phyloP scores from a whole-genome alignment of 148 eudicot genomes.

The Fagopyrum homotropicum region DNA sequence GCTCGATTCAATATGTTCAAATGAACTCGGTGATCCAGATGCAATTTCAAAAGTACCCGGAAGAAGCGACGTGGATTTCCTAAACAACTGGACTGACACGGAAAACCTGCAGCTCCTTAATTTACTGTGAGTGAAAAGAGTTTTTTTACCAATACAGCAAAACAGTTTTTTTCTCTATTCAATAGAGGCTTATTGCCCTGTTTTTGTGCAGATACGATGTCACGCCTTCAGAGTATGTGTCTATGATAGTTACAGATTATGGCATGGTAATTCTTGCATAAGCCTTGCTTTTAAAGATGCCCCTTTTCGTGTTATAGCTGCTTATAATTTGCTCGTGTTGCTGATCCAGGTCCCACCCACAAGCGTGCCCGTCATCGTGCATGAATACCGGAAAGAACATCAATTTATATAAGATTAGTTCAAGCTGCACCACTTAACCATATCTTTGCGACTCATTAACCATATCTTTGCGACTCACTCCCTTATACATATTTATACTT shows the following conservation, averaged over 20 bases:
- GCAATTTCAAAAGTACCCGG: conserved; percentile 67
- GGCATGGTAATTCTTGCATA: conserved; percentile 60
- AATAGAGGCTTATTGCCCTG: conserved; percentile 10
- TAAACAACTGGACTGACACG: conserved; percentile 46
- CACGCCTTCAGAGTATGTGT: conserved; percentile 81
- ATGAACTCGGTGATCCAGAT: conserved; percentile 89
- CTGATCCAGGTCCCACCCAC: conserved; percentile 69
- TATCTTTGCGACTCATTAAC: background rate
- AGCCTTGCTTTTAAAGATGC: background rate
- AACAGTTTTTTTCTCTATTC: background rate
- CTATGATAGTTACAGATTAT: conserved; percentile 81
- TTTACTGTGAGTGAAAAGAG: conserved; percentile 50
- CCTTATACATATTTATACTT: background rate
- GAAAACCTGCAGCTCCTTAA: conserved; percentile 71
- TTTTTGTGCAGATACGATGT: conserved; percentile 61
- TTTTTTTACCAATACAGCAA: background rate
- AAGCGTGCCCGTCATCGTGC: conserved; percentile 86
- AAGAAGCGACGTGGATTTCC: conserved; percentile 40
- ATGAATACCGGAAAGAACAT: conserved; percentile 72
- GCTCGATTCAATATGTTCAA: conserved; percentile 86
- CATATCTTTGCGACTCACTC: background rate
- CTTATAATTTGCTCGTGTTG: conserved; percentile 6
- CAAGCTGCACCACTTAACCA: conserved; percentile 2
- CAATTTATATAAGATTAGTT: conserved; percentile 23
- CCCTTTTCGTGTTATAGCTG: background rate